phyloP scores from a whole-genome alignment of 306 rosid genomes.

The Pyrus pyrifolia region DNA sequence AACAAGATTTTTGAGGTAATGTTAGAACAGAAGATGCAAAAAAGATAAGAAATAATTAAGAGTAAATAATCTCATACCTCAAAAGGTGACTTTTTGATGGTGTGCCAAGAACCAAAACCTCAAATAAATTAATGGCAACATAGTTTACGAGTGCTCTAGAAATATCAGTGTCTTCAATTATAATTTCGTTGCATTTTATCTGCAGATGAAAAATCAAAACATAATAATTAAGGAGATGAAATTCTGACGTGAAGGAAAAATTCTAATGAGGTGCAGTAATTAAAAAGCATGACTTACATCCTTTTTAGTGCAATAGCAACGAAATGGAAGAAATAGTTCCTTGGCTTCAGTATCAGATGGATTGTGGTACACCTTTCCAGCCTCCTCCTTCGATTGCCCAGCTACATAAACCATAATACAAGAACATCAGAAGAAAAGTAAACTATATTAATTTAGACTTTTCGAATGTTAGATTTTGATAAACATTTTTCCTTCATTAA shows the following conservation, averaged over 20 bases:
- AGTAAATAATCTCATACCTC: slow-evolving; percentile 25
- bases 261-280: neutral
- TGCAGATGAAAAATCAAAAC: slow-evolving; percentile 18
- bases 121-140: slow-evolving; percentile 31
- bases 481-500: too few relatives aligned
- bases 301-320: slow-evolving; percentile 75
- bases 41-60: neutral
- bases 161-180: slow-evolving; percentile 58
- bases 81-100: slow-evolving; percentile 60
- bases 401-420: slow-evolving; percentile 27
- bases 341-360: slow-evolving; percentile 51
- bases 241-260: neutral
- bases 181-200: slow-evolving; percentile 66
- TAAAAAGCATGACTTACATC: slow-evolving; percentile 36
- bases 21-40: neutral
- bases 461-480: too few relatives aligned
- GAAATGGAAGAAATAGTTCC: slow-evolving; percentile 71
- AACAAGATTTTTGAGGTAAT: neutral
- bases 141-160: slow-evolving; percentile 51
- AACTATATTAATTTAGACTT: neutral
- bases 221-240: neutral
- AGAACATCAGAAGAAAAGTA: neutral
- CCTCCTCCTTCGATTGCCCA: slow-evolving; percentile 44
- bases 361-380: slow-evolving; percentile 36
- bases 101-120: slow-evolving; percentile 70